These are phyloP conservation scores for Rubia peregrina DNA, from an alignment of 305 asterid species.

Conservation along the genomic window DNA sequence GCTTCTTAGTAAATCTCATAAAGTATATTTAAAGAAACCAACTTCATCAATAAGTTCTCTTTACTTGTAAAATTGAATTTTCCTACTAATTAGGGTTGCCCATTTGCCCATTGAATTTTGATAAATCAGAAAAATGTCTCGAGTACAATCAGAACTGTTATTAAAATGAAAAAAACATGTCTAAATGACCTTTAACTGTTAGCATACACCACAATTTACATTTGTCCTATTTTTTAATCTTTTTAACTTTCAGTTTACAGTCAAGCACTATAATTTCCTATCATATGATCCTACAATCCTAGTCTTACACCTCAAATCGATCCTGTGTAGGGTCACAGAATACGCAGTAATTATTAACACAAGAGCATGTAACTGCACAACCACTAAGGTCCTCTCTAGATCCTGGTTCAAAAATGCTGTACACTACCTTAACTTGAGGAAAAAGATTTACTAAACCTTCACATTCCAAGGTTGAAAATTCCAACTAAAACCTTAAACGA, in stretches of 20 bases:
- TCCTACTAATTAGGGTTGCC: background rate
- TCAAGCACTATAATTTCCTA: background rate
- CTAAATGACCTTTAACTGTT: background rate
- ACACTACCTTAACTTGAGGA: background rate
- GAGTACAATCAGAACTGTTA: background rate
- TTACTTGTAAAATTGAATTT: background rate
- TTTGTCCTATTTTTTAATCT: background rate
- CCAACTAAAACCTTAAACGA: background rate
- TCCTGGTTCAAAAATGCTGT: background rate
- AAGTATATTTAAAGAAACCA: background rate
- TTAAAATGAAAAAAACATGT: background rate
- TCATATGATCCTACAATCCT: background rate
- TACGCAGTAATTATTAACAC: too few species aligned
- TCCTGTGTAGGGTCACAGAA: background rate
- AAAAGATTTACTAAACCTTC: background rate
- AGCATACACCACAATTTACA: background rate
- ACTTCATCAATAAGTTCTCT: background rate
- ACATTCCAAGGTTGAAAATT: background rate
- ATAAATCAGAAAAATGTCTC: background rate
- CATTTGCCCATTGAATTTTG: background rate
- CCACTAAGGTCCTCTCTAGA: background rate
- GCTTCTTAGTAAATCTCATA: too few species aligned
- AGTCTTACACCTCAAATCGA: background rate
- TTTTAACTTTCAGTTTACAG: background rate
- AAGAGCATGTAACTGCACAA: background rate